These are phyloP conservation scores for Bocquillonia castaneifolia DNA, from an alignment of 441 rosid genomes.

Conservation along the genomic window DNA sequence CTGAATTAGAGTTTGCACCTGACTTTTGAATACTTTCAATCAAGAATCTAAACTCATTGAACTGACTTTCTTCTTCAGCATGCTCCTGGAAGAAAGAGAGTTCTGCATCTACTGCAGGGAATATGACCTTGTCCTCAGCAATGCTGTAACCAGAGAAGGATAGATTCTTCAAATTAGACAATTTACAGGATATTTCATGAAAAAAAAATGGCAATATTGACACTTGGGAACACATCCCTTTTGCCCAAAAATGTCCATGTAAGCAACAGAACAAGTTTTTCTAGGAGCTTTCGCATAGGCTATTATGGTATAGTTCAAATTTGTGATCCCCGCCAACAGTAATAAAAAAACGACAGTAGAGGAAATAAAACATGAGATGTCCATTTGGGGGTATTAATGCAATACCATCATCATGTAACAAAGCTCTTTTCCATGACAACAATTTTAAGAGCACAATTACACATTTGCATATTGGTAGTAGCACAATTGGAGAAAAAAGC, in stretches of 20 bases:
- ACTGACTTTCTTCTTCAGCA: constrained; percentile 56
- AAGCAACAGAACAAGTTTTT: background rate
- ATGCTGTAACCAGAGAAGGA: constrained; percentile 40
- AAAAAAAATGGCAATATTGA: background rate
- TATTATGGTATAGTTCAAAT: background rate
- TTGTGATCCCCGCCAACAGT: background rate
- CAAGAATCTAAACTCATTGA: constrained; percentile 44
- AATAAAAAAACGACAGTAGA: background rate
- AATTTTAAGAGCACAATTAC: background rate
- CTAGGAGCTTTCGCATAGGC: background rate
- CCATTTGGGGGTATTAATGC: background rate
- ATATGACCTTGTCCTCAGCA: constrained; percentile 72
- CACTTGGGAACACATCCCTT: background rate
- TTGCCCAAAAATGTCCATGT: background rate
- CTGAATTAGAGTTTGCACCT: constrained; percentile 45
- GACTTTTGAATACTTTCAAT: constrained; percentile 49
- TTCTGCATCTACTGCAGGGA: constrained; percentile 65
- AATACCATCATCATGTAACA: constrained; percentile 2
- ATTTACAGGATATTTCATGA: background rate
- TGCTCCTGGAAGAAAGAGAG: constrained; percentile 60
- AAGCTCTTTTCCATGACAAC: background rate
- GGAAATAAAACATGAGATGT: background rate
- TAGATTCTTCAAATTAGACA: constrained; percentile 17
- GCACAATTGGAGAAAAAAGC: background rate
- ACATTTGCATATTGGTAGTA: background rate